Evolutionary conservation across 345 rosid genomes (phyloP).

Genomic region (Fremontodendron californicum): DNA sequence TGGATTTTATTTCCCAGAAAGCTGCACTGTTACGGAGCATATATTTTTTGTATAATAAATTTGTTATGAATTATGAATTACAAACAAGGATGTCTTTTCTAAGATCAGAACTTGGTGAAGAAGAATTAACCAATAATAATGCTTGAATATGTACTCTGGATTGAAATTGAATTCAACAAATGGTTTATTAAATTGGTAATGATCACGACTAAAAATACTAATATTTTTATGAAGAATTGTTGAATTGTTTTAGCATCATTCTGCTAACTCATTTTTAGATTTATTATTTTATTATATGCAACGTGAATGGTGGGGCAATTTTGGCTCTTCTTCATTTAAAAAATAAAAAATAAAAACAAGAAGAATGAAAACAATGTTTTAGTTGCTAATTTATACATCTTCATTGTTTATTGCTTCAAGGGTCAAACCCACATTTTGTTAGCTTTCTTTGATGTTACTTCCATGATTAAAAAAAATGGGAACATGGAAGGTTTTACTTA

Average conservation of each 20-base stretch:
- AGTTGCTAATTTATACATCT: neutral
- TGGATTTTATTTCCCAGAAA: neutral
- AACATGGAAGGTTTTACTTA: neutral
- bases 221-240: constrained; percentile 14
- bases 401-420: neutral
- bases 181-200: neutral
- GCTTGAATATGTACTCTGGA: neutral
- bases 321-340: neutral
- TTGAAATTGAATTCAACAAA: constrained; percentile 4
- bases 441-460: constrained; percentile 1
- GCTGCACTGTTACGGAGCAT: neutral
- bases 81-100: neutral
- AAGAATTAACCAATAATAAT: neutral
- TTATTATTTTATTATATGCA: neutral
- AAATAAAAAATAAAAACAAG: neutral
- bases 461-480: neutral
- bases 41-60: neutral
- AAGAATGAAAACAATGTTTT: neutral
- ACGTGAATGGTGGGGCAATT: constrained; percentile 2
- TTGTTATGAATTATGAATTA: neutral
- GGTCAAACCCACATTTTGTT: neutral
- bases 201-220: neutral
- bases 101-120: neutral
- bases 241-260: neutral
- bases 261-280: neutral